Conservation (phyloP, 202 grass and related monocot species). For the Schoenoplectus tabernaemontani region DNA sequence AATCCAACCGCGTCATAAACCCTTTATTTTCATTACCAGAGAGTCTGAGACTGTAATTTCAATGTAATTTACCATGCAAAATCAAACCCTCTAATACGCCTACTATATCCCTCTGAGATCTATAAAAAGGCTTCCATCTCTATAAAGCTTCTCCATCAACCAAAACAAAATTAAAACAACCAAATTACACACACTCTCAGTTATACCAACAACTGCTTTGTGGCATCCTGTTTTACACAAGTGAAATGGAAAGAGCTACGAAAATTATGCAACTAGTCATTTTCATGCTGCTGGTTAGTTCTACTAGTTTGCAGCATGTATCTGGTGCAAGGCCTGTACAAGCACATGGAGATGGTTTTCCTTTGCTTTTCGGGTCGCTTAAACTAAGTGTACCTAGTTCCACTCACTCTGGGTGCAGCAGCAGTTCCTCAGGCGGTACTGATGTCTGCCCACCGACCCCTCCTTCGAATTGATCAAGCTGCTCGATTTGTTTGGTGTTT, state of each 20-base stretch:
- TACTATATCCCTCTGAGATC: too few species aligned
- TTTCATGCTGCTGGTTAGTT: too few species aligned
- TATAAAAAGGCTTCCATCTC: background rate
- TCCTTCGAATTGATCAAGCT: background rate
- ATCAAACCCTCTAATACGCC: too few species aligned
- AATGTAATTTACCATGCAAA: too few species aligned
- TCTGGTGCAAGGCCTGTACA: too few species aligned
- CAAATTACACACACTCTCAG: background rate
- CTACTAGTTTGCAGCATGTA: too few species aligned
- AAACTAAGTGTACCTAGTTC: background rate
- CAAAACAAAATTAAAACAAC: background rate
- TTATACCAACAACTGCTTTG: background rate
- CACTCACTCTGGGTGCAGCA: background rate
- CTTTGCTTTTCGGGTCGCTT: background rate
- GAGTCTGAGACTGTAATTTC: too few species aligned
- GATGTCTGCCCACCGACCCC: background rate
- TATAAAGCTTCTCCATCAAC: background rate
- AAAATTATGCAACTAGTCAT: background rate
- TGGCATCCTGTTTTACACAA: too few species aligned
- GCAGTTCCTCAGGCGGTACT: too few species aligned
- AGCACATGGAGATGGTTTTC: background rate
- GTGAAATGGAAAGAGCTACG: background rate
- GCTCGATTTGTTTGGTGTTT: background rate
- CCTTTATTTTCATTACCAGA: too few species aligned
- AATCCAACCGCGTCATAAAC: too few species aligned